Base-by-base conservation (phyloP, 768 basidiomycete genomes). In the Gymnopilus junonius region DNA sequence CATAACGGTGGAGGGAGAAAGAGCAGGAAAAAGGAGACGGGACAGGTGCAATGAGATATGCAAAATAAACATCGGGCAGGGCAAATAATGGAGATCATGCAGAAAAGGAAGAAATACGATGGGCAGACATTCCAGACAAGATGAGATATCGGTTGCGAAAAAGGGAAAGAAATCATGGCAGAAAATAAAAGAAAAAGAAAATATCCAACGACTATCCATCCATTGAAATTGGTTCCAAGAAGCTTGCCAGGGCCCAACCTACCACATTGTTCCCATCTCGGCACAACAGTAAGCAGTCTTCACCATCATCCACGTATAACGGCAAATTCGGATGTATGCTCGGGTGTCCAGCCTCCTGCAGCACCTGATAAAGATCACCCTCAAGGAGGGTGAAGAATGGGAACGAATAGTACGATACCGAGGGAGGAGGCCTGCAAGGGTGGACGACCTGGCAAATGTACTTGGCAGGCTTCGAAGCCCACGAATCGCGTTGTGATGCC, bases 221-320 rank as follows among this genome's bases (percentile, higher is more conserved):
- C 27, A 64, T 21, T 43, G 53, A 35, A 61, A 88, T 69, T 8
- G 90, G 90, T 27, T 88, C 81, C 72, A 94, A 74, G 75, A 93
- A 94, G 72, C 92, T 93, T 35, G 92, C 92, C 64, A 94, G 73
- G 3, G 89, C 88, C 93, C 93, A 94, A 0, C 92, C 92, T 17
- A 93, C 82, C 10, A 82, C 79, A 11, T 85, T 83, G 4, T 64
- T 59, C 34, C 69, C 73, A 72, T 89, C 85, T 43, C 91, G 78
- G 64, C 89, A 91, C 25, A 94, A 82, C 57, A 94, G 75, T 64
- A 94, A 76, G 75, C 92, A 93, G 67, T 94, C 93, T 65, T 92
- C 92, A 1, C 85, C 85, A 58, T 85, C 83, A 67, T 94, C 92
- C 54, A 93, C 89, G 67, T 89, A 87, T 59, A 94, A 71, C 2